Evolutionary conservation across 2,329 filamentous ascomycete species (phyloP), one percentile per base, ranked within the genome.

Genomic region (Exophiala dermatitidis): DNA sequence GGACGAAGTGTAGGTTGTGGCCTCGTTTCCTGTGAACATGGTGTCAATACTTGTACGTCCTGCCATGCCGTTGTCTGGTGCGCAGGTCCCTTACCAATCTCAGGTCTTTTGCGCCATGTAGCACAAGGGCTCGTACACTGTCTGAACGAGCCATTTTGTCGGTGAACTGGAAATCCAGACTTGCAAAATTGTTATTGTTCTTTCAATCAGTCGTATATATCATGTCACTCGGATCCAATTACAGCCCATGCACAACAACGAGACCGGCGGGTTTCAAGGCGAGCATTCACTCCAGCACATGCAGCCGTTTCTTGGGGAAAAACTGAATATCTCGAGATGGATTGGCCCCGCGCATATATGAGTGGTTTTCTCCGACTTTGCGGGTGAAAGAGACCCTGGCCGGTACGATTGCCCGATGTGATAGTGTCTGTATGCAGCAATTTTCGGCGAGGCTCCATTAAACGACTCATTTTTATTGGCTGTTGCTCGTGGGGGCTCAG

Each of bases 101-200:
- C 50, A 83, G 71, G 62, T 83, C 80, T 68, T 80, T 81, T 30
- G 78, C 74, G 48, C 78, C 80, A 62, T 83, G 79, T 6, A 84
- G 73, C 51, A 84, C 79, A n/a, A 75, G 68, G 3, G 73, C 72
- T 54, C 68, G 53, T 9, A 63, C 54, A 6, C 33, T 48, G 26
- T 50, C 46, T 31, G 48, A 49, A 8, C 42, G 40, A 42, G 54
- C 40, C 59, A 61, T 61, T 2, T 41, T 51, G 40, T 36, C 46
- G 7, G 10, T 29, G 10, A 5, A 10, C 26, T 9, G 12, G 19
- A 28, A 2, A 9, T 51, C n/a, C 2, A 28, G 37, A 4, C 41
- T 19, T 6, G 3, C 7, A n/a, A 30, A 1, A 3, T 31, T 5
- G 26, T 36, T 8, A 26, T 7, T 30, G 32, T 1, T 4, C 5